A percentile compares a stretch with the other conserved stretches of the same genome.
Evolutionary conservation across 2,329 filamentous ascomycete genomes (phyloP).

Genomic region (Didymella lethalis): DNA sequence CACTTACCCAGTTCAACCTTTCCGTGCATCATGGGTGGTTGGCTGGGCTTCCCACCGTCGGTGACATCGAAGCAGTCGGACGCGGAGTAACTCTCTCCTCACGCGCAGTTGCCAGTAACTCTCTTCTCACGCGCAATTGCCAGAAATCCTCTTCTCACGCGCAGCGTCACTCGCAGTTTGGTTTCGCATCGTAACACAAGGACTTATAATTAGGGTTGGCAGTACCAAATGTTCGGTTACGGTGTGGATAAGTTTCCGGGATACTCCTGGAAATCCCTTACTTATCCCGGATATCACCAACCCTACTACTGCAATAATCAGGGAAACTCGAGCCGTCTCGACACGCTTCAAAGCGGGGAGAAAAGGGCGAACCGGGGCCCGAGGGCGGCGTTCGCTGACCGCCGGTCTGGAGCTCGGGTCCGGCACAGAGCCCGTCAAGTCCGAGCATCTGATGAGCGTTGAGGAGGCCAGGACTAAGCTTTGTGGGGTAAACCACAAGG

Average conservation of each 20-base stretch:
- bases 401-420: neutral
- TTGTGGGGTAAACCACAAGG: slow-evolving; percentile 8
- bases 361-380: neutral
- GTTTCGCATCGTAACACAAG: neutral
- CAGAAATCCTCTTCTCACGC: neutral
- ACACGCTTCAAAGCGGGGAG: neutral
- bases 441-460: slow-evolving; percentile 10
- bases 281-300: no score
- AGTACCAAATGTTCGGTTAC: no score
- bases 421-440: neutral
- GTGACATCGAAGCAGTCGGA: slow-evolving; percentile 1
- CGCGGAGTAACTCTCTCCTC: slow-evolving; percentile 1
- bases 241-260: no score
- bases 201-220: neutral
- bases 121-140: neutral
- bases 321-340: slow-evolving; percentile 2
- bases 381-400: slow-evolving; percentile 1
- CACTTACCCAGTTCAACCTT: neutral
- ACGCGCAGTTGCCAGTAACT: neutral
- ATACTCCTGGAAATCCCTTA: no score
- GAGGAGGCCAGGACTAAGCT: slow-evolving; percentile 8
- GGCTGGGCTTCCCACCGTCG: neutral
- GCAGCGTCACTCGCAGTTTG: neutral
- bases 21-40: neutral
- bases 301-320: neutral